Conservation (phyloP, 495 filamentous ascomycete species). For the Trichoderma parareesei region DNA sequence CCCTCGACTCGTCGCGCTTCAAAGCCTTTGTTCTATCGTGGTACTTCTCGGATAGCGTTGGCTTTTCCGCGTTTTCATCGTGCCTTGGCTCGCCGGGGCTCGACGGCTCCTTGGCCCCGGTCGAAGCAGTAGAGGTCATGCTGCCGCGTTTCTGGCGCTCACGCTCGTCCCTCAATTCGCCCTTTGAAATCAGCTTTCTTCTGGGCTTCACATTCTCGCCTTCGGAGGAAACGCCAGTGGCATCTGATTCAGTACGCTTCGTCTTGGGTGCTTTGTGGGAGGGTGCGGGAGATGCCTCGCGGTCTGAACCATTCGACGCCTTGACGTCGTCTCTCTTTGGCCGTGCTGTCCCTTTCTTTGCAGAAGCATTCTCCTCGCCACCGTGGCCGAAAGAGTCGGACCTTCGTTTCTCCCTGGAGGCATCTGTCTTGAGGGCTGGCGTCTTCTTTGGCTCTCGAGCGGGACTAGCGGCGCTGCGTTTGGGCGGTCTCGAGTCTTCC, state of each 20-base stretch:
- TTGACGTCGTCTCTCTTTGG: slow-evolving; percentile 42
- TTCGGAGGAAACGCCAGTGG: slow-evolving; percentile 38
- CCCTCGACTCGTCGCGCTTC: slow-evolving; percentile 48
- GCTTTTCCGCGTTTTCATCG: slow-evolving; percentile 30
- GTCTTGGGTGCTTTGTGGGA: slow-evolving; percentile 33
- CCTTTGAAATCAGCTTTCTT: slow-evolving; percentile 51
- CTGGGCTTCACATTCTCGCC: slow-evolving; percentile 48
- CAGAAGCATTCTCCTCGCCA: slow-evolving; percentile 34
- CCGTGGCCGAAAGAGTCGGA: slow-evolving; percentile 30
- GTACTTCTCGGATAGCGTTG: slow-evolving; percentile 35
- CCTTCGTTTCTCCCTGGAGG: slow-evolving; percentile 35
- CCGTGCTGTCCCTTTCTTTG: slow-evolving; percentile 39
- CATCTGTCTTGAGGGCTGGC: slow-evolving; percentile 22
- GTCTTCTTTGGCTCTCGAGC: slow-evolving; percentile 35
- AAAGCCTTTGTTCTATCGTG: slow-evolving; percentile 42
- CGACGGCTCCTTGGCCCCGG: slow-evolving; percentile 26
- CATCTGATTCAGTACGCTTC: slow-evolving; percentile 41
- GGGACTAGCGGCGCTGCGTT: slow-evolving; percentile 42
- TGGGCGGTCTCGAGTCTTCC: slow-evolving; percentile 32
- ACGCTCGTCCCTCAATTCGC: slow-evolving; percentile 47
- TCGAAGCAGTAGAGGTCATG: slow-evolving; percentile 39
- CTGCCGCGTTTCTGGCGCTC: slow-evolving; percentile 45
- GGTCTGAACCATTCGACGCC: slow-evolving; percentile 41
- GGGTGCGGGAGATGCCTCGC: slow-evolving; percentile 40
- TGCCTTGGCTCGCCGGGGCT: slow-evolving; percentile 32